phyloP scores from a whole-genome alignment of 2,329 filamentous ascomycete species.

The Pseudocercospora macadamiae region DNA sequence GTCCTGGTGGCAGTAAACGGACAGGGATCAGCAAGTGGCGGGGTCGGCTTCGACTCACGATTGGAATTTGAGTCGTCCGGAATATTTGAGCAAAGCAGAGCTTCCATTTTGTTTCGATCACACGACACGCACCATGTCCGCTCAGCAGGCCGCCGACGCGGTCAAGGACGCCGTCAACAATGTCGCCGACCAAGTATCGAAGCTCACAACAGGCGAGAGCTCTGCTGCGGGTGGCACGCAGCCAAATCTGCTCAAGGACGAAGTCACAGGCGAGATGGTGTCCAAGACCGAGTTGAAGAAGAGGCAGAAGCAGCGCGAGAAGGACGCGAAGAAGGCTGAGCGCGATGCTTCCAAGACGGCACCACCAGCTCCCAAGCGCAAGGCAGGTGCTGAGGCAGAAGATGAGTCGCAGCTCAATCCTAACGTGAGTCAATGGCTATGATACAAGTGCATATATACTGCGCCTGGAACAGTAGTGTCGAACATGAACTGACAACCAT shows the following conservation, averaged over 20 bases:
- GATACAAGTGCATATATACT: not conserved
- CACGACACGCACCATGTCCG: slow-evolving; percentile 34
- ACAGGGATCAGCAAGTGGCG: not conserved
- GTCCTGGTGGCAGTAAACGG: no score
- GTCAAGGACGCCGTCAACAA: slow-evolving; percentile 42
- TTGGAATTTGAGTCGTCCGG: not conserved
- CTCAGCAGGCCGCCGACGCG: slow-evolving; percentile 40
- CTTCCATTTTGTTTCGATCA: not conserved
- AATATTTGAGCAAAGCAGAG: not conserved
- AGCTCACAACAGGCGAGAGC: slow-evolving; percentile 39
- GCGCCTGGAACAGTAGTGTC: not conserved
- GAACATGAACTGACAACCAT: slow-evolving; percentile 23
- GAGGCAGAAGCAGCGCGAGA: slow-evolving; percentile 86
- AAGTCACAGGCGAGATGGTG: slow-evolving; percentile 85
- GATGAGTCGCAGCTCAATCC: slow-evolving; percentile 74
- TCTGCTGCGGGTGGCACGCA: slow-evolving; percentile 15
- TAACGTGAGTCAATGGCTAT: slow-evolving; percentile 58
- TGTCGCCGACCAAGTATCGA: slow-evolving; percentile 39
- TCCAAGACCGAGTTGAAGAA: slow-evolving; percentile 74
- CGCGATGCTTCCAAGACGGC: slow-evolving; percentile 70
- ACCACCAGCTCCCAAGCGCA: slow-evolving; percentile 61
- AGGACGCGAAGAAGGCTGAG: slow-evolving; percentile 85
- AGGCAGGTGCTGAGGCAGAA: slow-evolving; percentile 63
- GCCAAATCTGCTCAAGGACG: slow-evolving; percentile 75
- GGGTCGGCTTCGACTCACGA: not conserved